Evolutionary conservation across 352 stramenopile genomes (phyloP), one percentile per base, ranked within the genome.

Genomic region (Phytophthora pluvialis): DNA sequence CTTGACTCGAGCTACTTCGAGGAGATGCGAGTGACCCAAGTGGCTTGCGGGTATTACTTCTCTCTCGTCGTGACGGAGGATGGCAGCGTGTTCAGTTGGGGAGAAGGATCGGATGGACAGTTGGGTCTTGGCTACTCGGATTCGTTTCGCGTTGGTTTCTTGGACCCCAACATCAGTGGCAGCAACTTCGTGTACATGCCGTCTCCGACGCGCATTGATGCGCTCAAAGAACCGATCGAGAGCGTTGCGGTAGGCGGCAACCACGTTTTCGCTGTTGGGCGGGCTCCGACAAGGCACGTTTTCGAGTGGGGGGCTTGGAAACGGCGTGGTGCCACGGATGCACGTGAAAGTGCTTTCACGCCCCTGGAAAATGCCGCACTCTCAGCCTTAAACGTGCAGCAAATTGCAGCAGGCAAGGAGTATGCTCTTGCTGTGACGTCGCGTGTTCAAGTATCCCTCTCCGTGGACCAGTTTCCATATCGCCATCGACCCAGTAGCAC

Each of bases 11-110:
- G 80, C 58, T 83, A 76, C 57, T 90, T 93, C 16, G 84, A 91
- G 43, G 84, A 91, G 35, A 90, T 91, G 79, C 73, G 75, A 15
- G 76, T 92, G 32, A 64, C 76, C 9, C 75, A 92, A 58, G 60
- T 94, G n/a, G 78, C 79, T 7, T 94, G 87, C 35, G 84, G 85
- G 0, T 83, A 89, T 52, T 91, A 91, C 54, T 91, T 91, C 52
- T 90, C 75, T 1, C 21, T 93, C 15, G 82, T 73, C 7, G 53
- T 94, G 35, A 81, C 80, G n/a, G 83, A 90, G 38, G 87, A 93
- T 39, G 84, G 80, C 3, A 86, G 74, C 18, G 76, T 91, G 5
- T 89, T 89, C 39, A 80, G 82, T 18, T 93, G 83, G 81, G 85
- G 85, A 0, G 83, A 93, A 64, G 85, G 83, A 32, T 93, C 82